phyloP scores from a whole-genome alignment of 257 asterid species.

The Solanum pinnatisectum region DNA sequence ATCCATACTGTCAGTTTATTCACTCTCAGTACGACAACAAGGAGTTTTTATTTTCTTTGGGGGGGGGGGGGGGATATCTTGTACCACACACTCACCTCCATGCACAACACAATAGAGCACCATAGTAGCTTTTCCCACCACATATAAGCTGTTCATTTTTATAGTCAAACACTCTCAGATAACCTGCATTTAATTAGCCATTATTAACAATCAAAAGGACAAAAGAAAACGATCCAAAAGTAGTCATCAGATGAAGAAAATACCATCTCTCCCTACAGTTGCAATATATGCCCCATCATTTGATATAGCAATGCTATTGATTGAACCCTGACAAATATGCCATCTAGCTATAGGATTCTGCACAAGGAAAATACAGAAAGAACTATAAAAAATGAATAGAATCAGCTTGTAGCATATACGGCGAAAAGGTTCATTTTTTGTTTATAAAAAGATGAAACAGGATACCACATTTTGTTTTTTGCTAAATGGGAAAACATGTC shows the following conservation, averaged over 20 bases:
- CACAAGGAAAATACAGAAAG: slow-evolving; percentile 6
- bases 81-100: slow-evolving; percentile 57
- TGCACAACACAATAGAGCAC: slow-evolving; percentile 94
- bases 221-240: neutral
- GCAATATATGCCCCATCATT: slow-evolving; percentile 76
- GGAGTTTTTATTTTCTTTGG: neutral
- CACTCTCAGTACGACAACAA: slow-evolving; percentile 17
- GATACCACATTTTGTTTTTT: neutral
- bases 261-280: slow-evolving; percentile 92
- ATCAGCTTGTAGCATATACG: neutral
- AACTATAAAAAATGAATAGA: neutral
- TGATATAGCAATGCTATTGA: slow-evolving; percentile 68
- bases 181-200: slow-evolving; percentile 42
- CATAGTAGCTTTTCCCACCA: slow-evolving; percentile 97
- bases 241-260: slow-evolving; percentile 10
- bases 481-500: neutral
- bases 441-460: neutral
- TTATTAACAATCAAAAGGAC: neutral
- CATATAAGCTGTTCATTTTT: slow-evolving; percentile 77
- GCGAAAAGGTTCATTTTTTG: neutral
- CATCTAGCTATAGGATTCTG: slow-evolving; percentile 98
- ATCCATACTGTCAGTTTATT: slow-evolving; percentile 67
- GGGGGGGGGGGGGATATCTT: neutral
- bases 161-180: slow-evolving; percentile 86
- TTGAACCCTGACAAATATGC: slow-evolving; percentile 96